Percentiles rank a stretch among this genome's conserved stretches.
Evolutionary conservation across 2,329 filamentous ascomycete genomes (phyloP).

Genomic region (Paraphaeosphaeria sporulosa): DNA sequence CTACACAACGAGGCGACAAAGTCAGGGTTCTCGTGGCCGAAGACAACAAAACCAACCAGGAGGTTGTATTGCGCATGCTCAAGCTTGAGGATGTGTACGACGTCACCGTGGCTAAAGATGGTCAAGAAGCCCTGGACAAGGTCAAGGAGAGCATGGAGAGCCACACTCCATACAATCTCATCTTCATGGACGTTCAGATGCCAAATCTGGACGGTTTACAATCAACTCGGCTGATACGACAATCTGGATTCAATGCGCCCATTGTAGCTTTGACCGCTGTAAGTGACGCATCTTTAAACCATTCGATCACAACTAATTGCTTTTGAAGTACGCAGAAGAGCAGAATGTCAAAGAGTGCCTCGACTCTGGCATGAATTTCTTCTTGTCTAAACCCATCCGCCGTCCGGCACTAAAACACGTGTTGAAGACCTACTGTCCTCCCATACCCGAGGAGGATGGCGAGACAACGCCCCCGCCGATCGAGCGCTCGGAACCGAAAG

Average conservation of each 20-base stretch:
- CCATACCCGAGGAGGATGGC: constrained; percentile 74
- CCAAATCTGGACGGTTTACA: constrained; percentile 90
- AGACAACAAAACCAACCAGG: constrained; percentile 65
- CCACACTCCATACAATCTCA: constrained; percentile 78
- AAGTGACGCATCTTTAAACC: constrained; percentile 51
- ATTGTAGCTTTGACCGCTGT: constrained; percentile 91
- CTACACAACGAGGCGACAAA: constrained; percentile 63
- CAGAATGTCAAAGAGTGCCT: constrained; percentile 59
- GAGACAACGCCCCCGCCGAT: constrained; percentile 32
- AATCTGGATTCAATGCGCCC: constrained; percentile 85
- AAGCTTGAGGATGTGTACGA: constrained; percentile 85
- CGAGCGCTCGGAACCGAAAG: constrained; percentile 1
- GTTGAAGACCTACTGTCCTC: constrained; percentile 79
- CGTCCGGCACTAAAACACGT: constrained; percentile 87
- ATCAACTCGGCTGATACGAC: constrained; percentile 82
- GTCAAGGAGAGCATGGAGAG: constrained; percentile 83
- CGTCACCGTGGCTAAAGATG: constrained; percentile 79
- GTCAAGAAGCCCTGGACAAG: constrained; percentile 83
- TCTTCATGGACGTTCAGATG: constrained; percentile 97
- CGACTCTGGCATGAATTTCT: constrained; percentile 92
- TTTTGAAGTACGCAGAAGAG: constrained; percentile 16
- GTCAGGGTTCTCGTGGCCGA: constrained; percentile 88
- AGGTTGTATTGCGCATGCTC: constrained; percentile 66
- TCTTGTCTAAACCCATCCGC: constrained; percentile 77
- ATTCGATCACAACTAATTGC: neutral